These are phyloP conservation scores for Cladophialophora immunda DNA, from an alignment of 2,329 filamentous ascomycete genomes.

Conservation along the genomic window DNA sequence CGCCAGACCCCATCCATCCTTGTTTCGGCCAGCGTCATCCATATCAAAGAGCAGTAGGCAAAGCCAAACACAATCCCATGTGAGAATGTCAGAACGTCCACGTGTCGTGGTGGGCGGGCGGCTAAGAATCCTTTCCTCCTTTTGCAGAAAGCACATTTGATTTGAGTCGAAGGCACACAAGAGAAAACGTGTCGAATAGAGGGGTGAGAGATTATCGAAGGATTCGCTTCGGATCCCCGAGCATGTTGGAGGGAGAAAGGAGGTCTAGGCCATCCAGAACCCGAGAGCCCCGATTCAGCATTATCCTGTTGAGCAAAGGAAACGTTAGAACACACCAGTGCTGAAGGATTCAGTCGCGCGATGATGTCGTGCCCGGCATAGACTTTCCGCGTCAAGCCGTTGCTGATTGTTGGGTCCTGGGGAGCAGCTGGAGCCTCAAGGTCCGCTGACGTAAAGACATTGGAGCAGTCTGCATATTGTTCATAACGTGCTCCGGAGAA, in stretches of 20 bases:
- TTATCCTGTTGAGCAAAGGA: not conserved
- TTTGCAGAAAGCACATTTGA: not conserved
- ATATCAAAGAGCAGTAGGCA: not conserved
- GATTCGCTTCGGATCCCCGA: not conserved
- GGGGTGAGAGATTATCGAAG: not conserved
- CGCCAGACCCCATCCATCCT: not conserved
- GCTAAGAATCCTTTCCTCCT: not conserved
- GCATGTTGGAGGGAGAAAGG: not conserved
- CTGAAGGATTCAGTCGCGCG: not conserved
- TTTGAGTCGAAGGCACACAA: not conserved
- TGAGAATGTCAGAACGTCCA: not conserved
- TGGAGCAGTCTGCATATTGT: not conserved
- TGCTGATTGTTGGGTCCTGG: no score
- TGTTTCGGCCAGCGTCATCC: not conserved
- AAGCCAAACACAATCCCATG: not conserved
- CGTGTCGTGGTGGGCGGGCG: not conserved
- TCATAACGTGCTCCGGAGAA: not conserved
- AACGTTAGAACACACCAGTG: not conserved
- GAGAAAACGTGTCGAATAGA: not conserved
- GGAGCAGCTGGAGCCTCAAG: not conserved
- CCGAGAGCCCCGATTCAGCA: not conserved
- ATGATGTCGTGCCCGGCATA: not conserved
- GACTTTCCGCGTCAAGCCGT: not conserved
- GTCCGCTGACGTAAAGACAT: not conserved
- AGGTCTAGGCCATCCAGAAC: not conserved